Conservation (phyloP, 306 rosid species). For the Pterocarpus macrocarpus region DNA sequence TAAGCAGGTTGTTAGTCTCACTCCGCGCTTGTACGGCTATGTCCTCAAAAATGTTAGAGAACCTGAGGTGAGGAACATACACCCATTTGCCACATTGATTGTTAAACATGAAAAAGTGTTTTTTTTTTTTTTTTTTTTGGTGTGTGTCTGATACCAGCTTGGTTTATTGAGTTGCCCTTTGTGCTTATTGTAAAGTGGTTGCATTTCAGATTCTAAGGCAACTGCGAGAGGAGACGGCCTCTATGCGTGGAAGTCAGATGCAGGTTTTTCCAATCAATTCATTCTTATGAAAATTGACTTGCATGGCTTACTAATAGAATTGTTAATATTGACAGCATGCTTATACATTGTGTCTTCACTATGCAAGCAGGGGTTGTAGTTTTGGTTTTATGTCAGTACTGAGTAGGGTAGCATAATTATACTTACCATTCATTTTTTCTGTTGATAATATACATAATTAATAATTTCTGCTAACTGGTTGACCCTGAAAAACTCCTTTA, state of each 20-base stretch:
- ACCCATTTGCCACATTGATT: constrained; percentile 28
- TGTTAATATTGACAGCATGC: not conserved
- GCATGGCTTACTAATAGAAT: not conserved
- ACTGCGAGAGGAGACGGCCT: constrained; percentile 91
- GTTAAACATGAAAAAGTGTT: constrained; percentile 4
- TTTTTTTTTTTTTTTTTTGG: not conserved
- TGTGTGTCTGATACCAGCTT: not conserved
- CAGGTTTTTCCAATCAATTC: constrained; percentile 60
- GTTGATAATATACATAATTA: not conserved
- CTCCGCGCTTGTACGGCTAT: constrained; percentile 76
- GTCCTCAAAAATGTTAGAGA: constrained; percentile 83
- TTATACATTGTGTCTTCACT: constrained; percentile 23
- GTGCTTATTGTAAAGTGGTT: constrained; percentile 40
- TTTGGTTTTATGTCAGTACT: constrained; percentile 30
- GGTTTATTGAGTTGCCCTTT: constrained; percentile 26
- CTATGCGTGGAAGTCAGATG: constrained; percentile 89
- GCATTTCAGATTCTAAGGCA: constrained; percentile 76
- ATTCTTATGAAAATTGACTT: constrained; percentile 6
- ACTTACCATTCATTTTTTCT: not conserved
- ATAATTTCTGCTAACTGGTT: constrained; percentile 15
- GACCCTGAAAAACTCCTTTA: constrained; percentile 22
- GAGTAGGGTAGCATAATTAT: constrained; percentile 3
- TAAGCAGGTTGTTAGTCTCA: constrained; percentile 79
- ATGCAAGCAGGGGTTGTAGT: constrained; percentile 21
- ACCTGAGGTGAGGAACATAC: constrained; percentile 73